Base-by-base conservation (phyloP, 352 stramenopile genomes). In the Detonula confervacea region DNA sequence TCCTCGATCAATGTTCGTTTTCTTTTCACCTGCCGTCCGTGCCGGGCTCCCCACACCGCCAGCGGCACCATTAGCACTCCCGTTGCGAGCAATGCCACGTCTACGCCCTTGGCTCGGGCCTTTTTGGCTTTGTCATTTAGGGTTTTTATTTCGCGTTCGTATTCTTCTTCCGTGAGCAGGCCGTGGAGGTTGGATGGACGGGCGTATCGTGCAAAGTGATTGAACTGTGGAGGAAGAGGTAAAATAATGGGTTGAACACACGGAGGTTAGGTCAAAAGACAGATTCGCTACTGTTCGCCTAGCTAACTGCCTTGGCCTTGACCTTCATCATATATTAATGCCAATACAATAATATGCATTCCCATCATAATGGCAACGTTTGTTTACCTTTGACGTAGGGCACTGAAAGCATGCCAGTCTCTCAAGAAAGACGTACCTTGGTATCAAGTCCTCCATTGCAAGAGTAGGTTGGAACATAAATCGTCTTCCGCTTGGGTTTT, bases 91-190 rank as follows among this genome's bases (percentile, higher is more conserved):
- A 91, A 72, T n/a, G 62, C 69, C 3, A 60, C 62, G 62, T 92
- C 87, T 12, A 90, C 33, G 5, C n/a, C 55, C 44, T 72, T 84
- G 49, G 73, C 55, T n/a, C 87, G 70, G 37, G 79, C 70, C 12
- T 57, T 77, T 51, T 86, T 81, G 1, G 91, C 71, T 30, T 65
- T 82, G 16, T 87, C 71, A 72, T 92, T 92, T 0, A 92, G 11
- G 16, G 44, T 60, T 37, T 63, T 54, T 22, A 91, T 90, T 27
- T 71, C 70, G 20, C 73, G 67, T 8, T 80, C 79, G 64, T 90
- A 92, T 81, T 92, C 71, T 46, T 83, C 57, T 1, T 67, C 42
- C 1, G 78, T 80, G 33, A 92, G 44, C 14, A 90, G 71, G 35
- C 68, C 69, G 59, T 92, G 73, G 14, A 90, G 52, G 20, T 78